These are phyloP conservation scores for Candida boleticola DNA, from an alignment of 805 yeast species.

Conservation along the genomic window DNA sequence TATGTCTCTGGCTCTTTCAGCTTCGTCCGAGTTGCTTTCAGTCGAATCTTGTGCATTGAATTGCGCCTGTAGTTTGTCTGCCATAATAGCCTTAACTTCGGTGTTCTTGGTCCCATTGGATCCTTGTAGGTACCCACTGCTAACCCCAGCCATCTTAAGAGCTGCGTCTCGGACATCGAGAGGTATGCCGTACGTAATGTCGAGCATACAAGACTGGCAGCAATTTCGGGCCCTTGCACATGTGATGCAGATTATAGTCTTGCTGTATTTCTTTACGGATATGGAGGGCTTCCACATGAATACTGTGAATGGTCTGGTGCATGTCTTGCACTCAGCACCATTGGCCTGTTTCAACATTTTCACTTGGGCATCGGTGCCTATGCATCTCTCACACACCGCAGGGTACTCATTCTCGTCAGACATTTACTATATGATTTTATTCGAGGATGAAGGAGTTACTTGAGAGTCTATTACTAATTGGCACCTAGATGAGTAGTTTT, in stretches of 20 bases:
- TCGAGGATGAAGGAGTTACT: no score
- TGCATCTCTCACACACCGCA: slow-evolving; percentile 69
- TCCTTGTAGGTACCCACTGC: slow-evolving; percentile 5
- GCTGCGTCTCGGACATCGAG: slow-evolving; percentile 77
- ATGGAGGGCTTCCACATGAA: slow-evolving; percentile 66
- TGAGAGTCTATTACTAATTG: no score
- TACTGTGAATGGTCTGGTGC: slow-evolving; percentile 81
- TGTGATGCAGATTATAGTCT: slow-evolving; percentile 71
- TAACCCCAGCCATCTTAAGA: slow-evolving; percentile 63
- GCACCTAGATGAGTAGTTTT: no score
- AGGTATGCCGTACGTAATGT: slow-evolving; percentile 79
- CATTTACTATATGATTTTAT: no score
- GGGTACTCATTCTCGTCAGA: slow-evolving; percentile 37
- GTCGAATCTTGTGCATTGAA: slow-evolving; percentile 28
- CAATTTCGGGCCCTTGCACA: slow-evolving; percentile 80
- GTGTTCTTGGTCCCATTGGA: slow-evolving; percentile 17
- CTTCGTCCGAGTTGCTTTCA: slow-evolving; percentile 11
- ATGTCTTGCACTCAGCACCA: slow-evolving; percentile 82
- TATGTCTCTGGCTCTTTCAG: slow-evolving; percentile 47
- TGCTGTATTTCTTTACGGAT: slow-evolving; percentile 44
- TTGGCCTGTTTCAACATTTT: slow-evolving; percentile 66
- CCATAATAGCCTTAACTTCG: slow-evolving; percentile 39
- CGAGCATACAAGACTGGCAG: slow-evolving; percentile 87
- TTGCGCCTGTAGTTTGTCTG: slow-evolving; percentile 51
- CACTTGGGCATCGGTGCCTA: slow-evolving; percentile 65